phyloP scores from a whole-genome alignment of 2,329 filamentous ascomycete genomes.

The Penicillium freii region DNA sequence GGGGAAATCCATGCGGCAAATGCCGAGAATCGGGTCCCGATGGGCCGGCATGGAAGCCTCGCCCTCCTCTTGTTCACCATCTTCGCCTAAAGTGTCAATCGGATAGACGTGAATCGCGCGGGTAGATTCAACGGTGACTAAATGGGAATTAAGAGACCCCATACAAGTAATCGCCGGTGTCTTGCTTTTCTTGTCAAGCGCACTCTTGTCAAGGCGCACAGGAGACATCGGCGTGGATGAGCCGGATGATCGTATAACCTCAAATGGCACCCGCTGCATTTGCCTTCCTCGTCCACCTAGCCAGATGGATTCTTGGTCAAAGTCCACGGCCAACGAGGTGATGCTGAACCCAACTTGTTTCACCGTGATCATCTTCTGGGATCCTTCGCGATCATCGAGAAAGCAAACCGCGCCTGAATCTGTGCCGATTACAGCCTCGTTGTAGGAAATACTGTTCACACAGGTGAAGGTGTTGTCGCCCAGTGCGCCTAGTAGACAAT shows the following conservation, averaged over 20 bases:
- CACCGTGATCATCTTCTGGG: conserved; percentile 67
- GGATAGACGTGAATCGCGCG: conserved; percentile 65
- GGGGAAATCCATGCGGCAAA: conserved; percentile 61
- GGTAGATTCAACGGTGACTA: conserved; percentile 73
- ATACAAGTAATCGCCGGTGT: conserved; percentile 59
- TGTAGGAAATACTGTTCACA: conserved; percentile 67
- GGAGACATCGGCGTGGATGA: conserved; percentile 26
- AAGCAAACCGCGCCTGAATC: conserved; percentile 88
- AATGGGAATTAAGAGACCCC: conserved; percentile 64
- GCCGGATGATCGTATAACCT: conserved; percentile 37
- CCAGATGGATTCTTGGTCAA: conserved; percentile 58
- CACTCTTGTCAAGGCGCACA: conserved; percentile 21
- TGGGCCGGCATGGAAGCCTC: conserved; percentile 54
- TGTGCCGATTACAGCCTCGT: conserved; percentile 77
- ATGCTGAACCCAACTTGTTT: conserved; percentile 66
- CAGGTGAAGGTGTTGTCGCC: conserved; percentile 83
- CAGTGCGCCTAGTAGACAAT: conserved; percentile 77
- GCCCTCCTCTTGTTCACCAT: conserved; percentile 29
- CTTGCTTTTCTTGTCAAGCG: conserved; percentile 29
- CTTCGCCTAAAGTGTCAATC: conserved; percentile 45
- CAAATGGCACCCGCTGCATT: conserved; percentile 48
- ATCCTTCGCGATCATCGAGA: conserved; percentile 71
- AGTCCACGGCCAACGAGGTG: conserved; percentile 62
- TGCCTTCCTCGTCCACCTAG: conserved; percentile 67
- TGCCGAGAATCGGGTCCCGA: conserved; percentile 64